A percentile compares a stretch with the other conserved stretches of the same genome.
phyloP scores from a whole-genome alignment of 2,329 filamentous ascomycete genomes.

The Talaromyces sp. region DNA sequence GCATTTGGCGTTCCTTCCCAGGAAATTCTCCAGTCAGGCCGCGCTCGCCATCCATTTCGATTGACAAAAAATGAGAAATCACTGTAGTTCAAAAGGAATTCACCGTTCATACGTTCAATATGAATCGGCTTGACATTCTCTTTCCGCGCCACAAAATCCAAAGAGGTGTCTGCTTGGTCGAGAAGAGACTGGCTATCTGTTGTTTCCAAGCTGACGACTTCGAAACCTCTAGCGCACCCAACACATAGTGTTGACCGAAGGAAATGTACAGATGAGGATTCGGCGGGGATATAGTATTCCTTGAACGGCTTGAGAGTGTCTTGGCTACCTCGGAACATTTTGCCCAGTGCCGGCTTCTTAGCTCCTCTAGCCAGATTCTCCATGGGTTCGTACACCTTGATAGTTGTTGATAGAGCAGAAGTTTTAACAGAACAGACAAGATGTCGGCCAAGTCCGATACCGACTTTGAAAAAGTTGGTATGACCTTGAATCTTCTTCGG shows the following conservation, averaged over 20 bases:
- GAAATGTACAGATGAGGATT: conserved; percentile 98
- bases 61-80: conserved; percentile 99
- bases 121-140: conserved; percentile 93
- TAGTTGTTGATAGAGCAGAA: conserved; percentile 84
- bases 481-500: conserved; percentile 96
- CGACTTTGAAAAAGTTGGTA: conserved; percentile 97
- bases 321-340: conserved; percentile 90
- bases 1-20: conserved; percentile 92
- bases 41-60: conserved; percentile 91
- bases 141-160: conserved; percentile 92
- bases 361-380: conserved; percentile 89
- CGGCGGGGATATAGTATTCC: conserved; percentile 97
- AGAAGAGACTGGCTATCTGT: conserved; percentile 96
- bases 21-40: conserved; percentile 93
- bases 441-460: conserved; percentile 88
- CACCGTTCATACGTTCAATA: conserved; percentile 92
- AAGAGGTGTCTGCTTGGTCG: conserved; percentile 93
- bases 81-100: conserved; percentile 96
- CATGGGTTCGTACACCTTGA: conserved; percentile 98
- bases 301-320: conserved; percentile 89
- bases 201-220: conserved; percentile 92
- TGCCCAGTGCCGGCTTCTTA: conserved; percentile 90
- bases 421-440: conserved; percentile 96
- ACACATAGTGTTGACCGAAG: conserved; percentile 94
- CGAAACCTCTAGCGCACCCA: conserved; percentile 89